Percentiles rank a stretch among this genome's conserved stretches.
Conservation (phyloP, 2,329 filamentous ascomycete species). For the Alternaria triticina region DNA sequence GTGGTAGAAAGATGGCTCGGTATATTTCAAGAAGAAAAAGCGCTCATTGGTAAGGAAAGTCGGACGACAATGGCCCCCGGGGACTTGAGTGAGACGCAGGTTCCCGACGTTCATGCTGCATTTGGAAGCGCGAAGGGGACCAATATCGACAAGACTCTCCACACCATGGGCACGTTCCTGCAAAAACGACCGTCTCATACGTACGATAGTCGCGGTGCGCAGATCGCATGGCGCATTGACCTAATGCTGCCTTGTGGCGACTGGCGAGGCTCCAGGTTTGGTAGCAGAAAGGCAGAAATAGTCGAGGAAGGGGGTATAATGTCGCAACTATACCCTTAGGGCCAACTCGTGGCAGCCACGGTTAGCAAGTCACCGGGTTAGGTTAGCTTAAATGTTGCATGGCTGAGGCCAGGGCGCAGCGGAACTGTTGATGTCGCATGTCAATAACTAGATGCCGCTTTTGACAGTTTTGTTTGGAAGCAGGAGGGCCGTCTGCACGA, state of each 20-base stretch:
- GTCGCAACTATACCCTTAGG: conserved; percentile 26
- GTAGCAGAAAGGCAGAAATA: conserved; percentile 3
- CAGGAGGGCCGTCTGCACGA: neutral
- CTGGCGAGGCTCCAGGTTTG: conserved; percentile 13
- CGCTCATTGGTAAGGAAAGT: conserved; percentile 1
- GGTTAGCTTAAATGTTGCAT: conserved; percentile 16
- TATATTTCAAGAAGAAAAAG: neutral
- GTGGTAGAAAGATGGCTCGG: neutral
- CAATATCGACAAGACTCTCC: conserved; percentile 11
- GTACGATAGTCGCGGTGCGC: conserved; percentile 30
- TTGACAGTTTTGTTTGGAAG: conserved; percentile 3
- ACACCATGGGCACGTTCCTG: conserved; percentile 20
- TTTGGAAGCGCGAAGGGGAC: conserved; percentile 20
- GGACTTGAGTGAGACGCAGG: conserved; percentile 14
- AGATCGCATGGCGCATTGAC: conserved; percentile 12
- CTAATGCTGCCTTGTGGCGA: conserved; percentile 12
- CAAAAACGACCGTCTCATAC: conserved; percentile 26
- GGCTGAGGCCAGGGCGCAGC: conserved; percentile 5
- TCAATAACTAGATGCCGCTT: conserved; percentile 22
- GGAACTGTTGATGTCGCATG: conserved; percentile 20
- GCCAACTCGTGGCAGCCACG: conserved; percentile 6
- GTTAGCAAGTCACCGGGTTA: conserved; percentile 11
- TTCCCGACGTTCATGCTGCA: conserved; percentile 23
- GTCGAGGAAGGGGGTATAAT: conserved; percentile 25
- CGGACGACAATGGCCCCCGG: neutral